These are phyloP conservation scores for Prillingera fragicola DNA, from an alignment of 1,284 basidiomycete species.

Conservation along the genomic window DNA sequence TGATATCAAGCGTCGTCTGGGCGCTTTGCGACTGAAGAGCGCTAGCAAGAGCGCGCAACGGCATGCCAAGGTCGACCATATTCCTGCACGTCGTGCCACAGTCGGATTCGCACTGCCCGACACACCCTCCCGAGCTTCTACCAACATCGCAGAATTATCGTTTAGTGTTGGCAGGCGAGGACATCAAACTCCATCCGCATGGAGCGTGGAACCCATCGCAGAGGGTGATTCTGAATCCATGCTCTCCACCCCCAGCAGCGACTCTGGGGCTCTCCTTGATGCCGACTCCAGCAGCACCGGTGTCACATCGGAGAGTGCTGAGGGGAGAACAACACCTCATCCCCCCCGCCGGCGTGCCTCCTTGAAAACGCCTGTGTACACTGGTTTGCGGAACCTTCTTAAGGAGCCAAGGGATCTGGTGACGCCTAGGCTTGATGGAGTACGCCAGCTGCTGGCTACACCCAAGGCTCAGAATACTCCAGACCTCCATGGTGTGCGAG, in stretches of 20 bases:
- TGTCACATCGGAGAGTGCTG: too few relatives aligned
- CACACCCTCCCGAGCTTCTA: constrained; percentile 23
- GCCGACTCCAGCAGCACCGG: too few relatives aligned
- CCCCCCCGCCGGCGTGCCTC: too few relatives aligned
- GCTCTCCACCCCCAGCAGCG: too few relatives aligned
- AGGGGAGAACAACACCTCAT: too few relatives aligned
- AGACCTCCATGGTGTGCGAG: background rate
- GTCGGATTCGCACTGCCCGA: constrained; percentile 32
- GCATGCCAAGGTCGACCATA: background rate
- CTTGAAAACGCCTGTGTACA: background rate
- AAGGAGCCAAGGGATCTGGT: background rate
- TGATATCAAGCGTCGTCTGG: constrained; percentile 31
- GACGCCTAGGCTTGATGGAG: background rate
- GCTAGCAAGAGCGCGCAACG: constrained; percentile 1
- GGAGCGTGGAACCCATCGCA: too few relatives aligned
- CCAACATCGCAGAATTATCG: too few relatives aligned
- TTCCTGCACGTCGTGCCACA: constrained; percentile 24
- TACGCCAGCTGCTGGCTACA: background rate
- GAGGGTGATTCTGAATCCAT: too few relatives aligned
- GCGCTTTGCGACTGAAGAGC: constrained; percentile 18
- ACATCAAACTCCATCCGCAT: too few relatives aligned
- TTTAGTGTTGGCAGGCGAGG: too few relatives aligned
- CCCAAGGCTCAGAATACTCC: background rate
- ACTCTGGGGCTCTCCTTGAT: too few relatives aligned
- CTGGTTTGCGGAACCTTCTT: background rate